These are phyloP conservation scores for Boletus edulis DNA, from an alignment of 768 basidiomycete genomes.

Conservation along the genomic window DNA sequence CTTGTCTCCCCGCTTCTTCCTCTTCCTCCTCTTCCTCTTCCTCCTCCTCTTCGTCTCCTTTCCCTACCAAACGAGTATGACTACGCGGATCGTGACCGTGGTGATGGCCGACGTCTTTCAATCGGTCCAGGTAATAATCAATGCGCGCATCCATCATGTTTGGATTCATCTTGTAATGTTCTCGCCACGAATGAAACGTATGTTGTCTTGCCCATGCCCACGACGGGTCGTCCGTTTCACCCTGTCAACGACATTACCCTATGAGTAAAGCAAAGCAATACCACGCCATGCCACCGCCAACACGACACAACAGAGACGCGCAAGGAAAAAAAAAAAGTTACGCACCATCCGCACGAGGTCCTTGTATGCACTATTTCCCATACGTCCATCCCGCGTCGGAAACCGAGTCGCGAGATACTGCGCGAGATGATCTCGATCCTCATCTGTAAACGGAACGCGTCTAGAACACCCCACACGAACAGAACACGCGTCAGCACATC, in stretches of 20 bases:
- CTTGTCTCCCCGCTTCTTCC: background rate
- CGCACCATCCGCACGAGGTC: conserved; percentile 49
- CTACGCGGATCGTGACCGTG: conserved; percentile 25
- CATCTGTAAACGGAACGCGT: conserved; percentile 32
- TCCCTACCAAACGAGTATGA: background rate
- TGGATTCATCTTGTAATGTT: conserved; percentile 51
- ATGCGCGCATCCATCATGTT: conserved; percentile 43
- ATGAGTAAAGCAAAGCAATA: too few species aligned
- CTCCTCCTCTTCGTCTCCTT: conserved; percentile 4
- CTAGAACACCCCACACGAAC: conserved; percentile 2
- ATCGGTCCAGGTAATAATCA: conserved; percentile 20
- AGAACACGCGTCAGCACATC: background rate
- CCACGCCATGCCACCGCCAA: too few species aligned
- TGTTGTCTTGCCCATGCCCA: conserved; percentile 41
- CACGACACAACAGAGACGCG: background rate
- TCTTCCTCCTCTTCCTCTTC: conserved; percentile 10
- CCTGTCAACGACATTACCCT: conserved; percentile 2
- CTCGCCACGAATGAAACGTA: conserved; percentile 61
- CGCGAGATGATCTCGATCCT: conserved; percentile 43
- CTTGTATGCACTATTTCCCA: conserved; percentile 48
- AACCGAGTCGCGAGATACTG: conserved; percentile 49
- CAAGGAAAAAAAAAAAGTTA: background rate
- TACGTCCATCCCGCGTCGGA: conserved; percentile 42
- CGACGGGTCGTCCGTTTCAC: conserved; percentile 37
- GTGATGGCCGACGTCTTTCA: conserved; percentile 18